Percentiles rank a stretch among this genome's conserved stretches.
These are phyloP conservation scores for Sporothrix variecibatus DNA, from an alignment of 2,329 filamentous ascomycete species.

Conservation along the genomic window DNA sequence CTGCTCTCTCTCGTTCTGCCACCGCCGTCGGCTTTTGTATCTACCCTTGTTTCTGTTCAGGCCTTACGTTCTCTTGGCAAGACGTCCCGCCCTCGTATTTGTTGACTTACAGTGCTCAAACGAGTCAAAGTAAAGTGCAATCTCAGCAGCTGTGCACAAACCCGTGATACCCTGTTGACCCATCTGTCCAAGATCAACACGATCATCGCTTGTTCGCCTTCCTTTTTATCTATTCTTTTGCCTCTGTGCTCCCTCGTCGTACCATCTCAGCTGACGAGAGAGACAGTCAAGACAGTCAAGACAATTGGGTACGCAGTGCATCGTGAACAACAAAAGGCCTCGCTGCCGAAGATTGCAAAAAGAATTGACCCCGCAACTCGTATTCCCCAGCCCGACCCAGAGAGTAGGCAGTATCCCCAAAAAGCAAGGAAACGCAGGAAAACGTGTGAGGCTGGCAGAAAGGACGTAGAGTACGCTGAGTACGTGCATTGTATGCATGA, in stretches of 20 bases:
- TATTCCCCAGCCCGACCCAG: slow-evolving; percentile 1
- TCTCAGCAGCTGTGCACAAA: background rate
- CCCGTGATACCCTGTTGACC: background rate
- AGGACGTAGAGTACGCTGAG: background rate
- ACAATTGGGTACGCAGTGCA: too few relatives aligned
- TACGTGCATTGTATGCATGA: background rate
- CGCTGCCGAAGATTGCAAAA: background rate
- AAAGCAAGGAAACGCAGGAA: background rate
- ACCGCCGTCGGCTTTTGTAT: background rate
- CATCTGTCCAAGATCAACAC: background rate
- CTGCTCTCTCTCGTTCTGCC: background rate
- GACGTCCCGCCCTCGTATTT: background rate
- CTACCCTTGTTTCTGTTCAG: background rate
- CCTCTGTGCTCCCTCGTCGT: background rate
- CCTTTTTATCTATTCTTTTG: background rate
- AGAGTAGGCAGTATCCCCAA: background rate
- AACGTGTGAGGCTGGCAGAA: background rate
- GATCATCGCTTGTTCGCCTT: background rate
- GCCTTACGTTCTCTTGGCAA: background rate
- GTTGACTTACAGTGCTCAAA: background rate
- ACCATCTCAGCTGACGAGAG: background rate
- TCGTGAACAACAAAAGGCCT: background rate
- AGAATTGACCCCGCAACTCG: background rate
- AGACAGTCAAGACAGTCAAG: background rate
- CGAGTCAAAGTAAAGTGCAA: background rate